A percentile compares a stretch with the other conserved stretches of the same genome.
phyloP scores from a whole-genome alignment of 2,329 filamentous ascomycete species.

The Penicillium sp. region DNA sequence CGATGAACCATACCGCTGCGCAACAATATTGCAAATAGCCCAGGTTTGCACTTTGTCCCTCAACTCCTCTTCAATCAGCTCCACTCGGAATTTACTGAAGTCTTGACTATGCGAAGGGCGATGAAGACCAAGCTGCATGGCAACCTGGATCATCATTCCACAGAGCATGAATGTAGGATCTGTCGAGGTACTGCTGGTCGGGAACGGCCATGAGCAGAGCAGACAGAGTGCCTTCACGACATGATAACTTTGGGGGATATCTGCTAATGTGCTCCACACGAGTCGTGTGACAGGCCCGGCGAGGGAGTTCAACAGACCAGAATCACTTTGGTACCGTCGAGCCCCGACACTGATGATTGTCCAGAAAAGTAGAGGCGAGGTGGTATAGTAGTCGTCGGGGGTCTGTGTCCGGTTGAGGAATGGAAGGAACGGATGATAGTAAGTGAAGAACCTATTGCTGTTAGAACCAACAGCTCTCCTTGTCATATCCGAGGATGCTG shows the following conservation, averaged over 20 bases:
- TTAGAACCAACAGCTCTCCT: not conserved
- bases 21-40: slow-evolving; percentile 70
- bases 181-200: slow-evolving; percentile 64
- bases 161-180: slow-evolving; percentile 69
- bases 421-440: slow-evolving; percentile 67
- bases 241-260: slow-evolving; percentile 66
- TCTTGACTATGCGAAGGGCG: slow-evolving; percentile 65
- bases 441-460: slow-evolving; percentile 60
- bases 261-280: slow-evolving; percentile 64
- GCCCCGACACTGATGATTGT: slow-evolving; percentile 66
- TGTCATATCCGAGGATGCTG: not conserved
- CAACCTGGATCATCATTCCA: slow-evolving; percentile 68
- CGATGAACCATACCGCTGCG: slow-evolving; percentile 58
- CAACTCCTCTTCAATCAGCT: slow-evolving; percentile 65
- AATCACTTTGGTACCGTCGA: slow-evolving; percentile 60
- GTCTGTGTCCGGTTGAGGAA: slow-evolving; percentile 60
- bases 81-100: slow-evolving; percentile 55
- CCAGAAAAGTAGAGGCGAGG: slow-evolving; percentile 70
- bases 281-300: slow-evolving; percentile 59
- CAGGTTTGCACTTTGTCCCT: slow-evolving; percentile 68
- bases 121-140: slow-evolving; percentile 69
- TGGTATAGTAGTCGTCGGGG: slow-evolving; percentile 61
- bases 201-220: slow-evolving; percentile 67
- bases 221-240: slow-evolving; percentile 66
- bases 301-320: slow-evolving; percentile 57